These are phyloP conservation scores for Drechslerella coelobrocha DNA, from an alignment of 2,329 filamentous ascomycete genomes.

Conservation along the genomic window DNA sequence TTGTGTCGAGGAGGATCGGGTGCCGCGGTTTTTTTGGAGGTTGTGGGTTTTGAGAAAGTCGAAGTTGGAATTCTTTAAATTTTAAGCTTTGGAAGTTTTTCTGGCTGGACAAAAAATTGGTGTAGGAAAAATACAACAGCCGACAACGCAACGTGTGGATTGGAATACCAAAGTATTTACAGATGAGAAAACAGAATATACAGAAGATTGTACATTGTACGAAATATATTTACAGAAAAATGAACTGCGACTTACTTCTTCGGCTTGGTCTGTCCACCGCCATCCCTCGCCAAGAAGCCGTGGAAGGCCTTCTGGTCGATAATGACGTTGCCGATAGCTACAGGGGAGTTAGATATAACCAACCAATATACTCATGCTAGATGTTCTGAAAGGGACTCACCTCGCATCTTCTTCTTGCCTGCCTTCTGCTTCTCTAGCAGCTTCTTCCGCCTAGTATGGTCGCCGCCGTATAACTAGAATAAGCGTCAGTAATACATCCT, in stretches of 20 bases:
- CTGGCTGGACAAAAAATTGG: constrained; percentile 1
- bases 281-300: constrained; percentile 82
- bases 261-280: constrained; percentile 20
- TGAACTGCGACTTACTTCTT: constrained; percentile 15
- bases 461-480: constrained; percentile 76
- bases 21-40: constrained; percentile 6
- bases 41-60: not conserved
- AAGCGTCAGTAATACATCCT: constrained; percentile 63
- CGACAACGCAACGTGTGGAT: constrained; percentile 26
- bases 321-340: constrained; percentile 78
- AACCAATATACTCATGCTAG: not conserved
- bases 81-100: constrained; percentile 23
- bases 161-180: too few species aligned
- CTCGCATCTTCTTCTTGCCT: constrained; percentile 81
- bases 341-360: constrained; percentile 11
- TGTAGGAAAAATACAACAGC: constrained; percentile 35
- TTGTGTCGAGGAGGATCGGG: too few species aligned
- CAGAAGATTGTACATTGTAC: not conserved
- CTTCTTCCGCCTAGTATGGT: constrained; percentile 81
- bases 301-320: constrained; percentile 97
- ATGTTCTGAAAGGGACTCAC: constrained; percentile 9
- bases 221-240: constrained; percentile 21
- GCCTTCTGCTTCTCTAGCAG: constrained; percentile 96
- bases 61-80: constrained; percentile 12
- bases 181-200: too few species aligned